Evolutionary conservation across 2,329 filamentous ascomycete species (phyloP).

Genomic region (Madurella fahalii): DNA sequence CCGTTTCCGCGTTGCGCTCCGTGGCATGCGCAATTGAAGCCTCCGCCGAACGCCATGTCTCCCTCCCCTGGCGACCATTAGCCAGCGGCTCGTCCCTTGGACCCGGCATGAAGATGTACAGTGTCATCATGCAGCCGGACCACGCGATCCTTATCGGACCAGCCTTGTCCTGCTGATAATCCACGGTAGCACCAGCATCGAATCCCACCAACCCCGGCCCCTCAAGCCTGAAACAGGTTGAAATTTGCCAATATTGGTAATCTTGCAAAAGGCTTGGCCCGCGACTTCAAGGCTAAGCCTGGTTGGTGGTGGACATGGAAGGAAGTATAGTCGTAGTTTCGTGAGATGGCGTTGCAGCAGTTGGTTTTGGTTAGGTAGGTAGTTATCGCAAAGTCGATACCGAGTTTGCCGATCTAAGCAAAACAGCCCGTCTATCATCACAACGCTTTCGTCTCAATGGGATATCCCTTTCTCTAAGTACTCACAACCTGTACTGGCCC

Average conservation of each 20-base stretch:
- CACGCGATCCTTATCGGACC: not conserved
- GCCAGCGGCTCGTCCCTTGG: too few relatives aligned
- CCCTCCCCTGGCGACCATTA: too few relatives aligned
- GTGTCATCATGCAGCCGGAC: not conserved
- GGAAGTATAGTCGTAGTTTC: too few relatives aligned
- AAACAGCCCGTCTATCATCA: not conserved
- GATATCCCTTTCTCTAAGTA: not conserved
- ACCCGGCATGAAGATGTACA: not conserved
- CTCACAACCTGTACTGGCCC: slow-evolving; percentile 11
- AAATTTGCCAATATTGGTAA: not conserved
- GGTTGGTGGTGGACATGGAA: too few relatives aligned
- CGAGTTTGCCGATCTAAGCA: too few relatives aligned
- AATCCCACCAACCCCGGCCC: not conserved
- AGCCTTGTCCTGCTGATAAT: not conserved
- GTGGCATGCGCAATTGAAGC: too few relatives aligned
- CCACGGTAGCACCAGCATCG: not conserved
- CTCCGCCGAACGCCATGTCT: too few relatives aligned
- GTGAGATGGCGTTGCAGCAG: too few relatives aligned
- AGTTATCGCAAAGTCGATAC: too few relatives aligned
- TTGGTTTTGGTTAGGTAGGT: too few relatives aligned
- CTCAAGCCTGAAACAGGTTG: not conserved
- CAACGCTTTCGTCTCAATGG: too few relatives aligned
- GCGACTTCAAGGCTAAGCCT: too few relatives aligned
- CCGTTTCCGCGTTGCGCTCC: not conserved
- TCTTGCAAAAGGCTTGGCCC: not conserved